Conservation (phyloP, 2,329 filamentous ascomycete species). For the Stylonectria norvegica region DNA sequence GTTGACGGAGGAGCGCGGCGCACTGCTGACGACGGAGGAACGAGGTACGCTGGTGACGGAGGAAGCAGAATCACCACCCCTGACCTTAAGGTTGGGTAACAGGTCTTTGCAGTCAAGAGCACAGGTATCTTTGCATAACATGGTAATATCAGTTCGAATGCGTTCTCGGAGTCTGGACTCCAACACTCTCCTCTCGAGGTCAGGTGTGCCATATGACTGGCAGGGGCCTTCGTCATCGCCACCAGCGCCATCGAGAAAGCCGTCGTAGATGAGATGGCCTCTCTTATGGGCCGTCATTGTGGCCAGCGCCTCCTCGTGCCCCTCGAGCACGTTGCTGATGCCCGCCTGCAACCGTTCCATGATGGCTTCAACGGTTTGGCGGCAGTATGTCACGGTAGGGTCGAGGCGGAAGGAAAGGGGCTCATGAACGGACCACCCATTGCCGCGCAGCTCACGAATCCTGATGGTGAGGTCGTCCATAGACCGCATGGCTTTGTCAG, state of each 20-base stretch:
- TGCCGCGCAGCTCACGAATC: constrained; percentile 44
- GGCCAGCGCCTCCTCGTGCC: constrained; percentile 43
- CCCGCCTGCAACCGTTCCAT: constrained; percentile 51
- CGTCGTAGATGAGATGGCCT: constrained; percentile 45
- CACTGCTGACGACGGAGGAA: constrained; percentile 15
- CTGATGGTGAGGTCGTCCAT: constrained; percentile 49
- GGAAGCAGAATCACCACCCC: constrained; percentile 2
- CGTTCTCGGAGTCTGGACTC: constrained; percentile 42
- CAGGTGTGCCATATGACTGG: constrained; percentile 31
- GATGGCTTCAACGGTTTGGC: constrained; percentile 45
- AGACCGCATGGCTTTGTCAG: constrained; percentile 39
- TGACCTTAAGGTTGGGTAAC: constrained; percentile 27
- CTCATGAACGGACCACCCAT: constrained; percentile 45
- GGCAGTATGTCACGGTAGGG: constrained; percentile 39
- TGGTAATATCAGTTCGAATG: constrained; percentile 46
- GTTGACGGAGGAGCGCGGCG: constrained; percentile 19
- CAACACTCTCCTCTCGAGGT: constrained; percentile 38
- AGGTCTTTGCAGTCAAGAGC: constrained; percentile 35
- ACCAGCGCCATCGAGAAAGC: constrained; percentile 31
- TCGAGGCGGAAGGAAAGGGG: constrained; percentile 45
- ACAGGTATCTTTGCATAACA: constrained; percentile 51
- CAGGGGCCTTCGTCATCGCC: constrained; percentile 29
- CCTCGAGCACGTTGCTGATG: constrained; percentile 46
- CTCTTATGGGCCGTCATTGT: constrained; percentile 49
- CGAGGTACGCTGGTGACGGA: constrained; percentile 8